These are phyloP conservation scores for Lachnellula occidentalis DNA, from an alignment of 2,329 filamentous ascomycete species.

Conservation along the genomic window DNA sequence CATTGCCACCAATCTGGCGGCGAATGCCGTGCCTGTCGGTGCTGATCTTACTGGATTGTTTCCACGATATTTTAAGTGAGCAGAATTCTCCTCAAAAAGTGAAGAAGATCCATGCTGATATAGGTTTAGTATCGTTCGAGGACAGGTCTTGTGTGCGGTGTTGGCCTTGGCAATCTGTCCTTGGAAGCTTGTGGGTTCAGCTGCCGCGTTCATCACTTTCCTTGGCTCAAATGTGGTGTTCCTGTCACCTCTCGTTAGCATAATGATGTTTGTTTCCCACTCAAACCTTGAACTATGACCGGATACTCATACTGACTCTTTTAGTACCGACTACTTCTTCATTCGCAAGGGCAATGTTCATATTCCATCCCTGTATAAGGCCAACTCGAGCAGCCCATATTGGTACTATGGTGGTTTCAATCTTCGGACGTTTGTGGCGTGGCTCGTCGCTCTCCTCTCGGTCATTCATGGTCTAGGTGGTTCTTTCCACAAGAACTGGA, in stretches of 20 bases:
- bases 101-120: too few relatives aligned
- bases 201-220: constrained; percentile 54
- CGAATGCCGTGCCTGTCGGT: constrained; percentile 49
- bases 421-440: neutral
- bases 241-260: constrained; percentile 41
- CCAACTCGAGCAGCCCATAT: neutral
- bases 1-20: constrained; percentile 42
- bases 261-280: constrained; percentile 24
- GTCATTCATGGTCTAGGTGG: neutral
- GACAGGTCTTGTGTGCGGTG: constrained; percentile 47
- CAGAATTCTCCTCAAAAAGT: too few relatives aligned
- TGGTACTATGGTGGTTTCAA: neutral
- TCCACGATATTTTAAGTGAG: constrained; percentile 35
- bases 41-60: constrained; percentile 50
- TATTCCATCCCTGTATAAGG: neutral
- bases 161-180: constrained; percentile 52
- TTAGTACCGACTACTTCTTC: constrained; percentile 16
- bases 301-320: constrained; percentile 14
- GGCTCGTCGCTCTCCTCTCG: neutral
- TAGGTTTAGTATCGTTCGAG: constrained; percentile 47
- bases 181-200: constrained; percentile 59
- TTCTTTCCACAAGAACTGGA: too few relatives aligned
- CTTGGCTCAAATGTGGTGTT: constrained; percentile 61
- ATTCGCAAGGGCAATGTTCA: neutral
- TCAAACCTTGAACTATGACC: constrained; percentile 13